Percentiles rank a stretch among this genome's conserved stretches.
phyloP scores from a whole-genome alignment of 805 yeast genomes.

The Yamadazyma olivae region DNA sequence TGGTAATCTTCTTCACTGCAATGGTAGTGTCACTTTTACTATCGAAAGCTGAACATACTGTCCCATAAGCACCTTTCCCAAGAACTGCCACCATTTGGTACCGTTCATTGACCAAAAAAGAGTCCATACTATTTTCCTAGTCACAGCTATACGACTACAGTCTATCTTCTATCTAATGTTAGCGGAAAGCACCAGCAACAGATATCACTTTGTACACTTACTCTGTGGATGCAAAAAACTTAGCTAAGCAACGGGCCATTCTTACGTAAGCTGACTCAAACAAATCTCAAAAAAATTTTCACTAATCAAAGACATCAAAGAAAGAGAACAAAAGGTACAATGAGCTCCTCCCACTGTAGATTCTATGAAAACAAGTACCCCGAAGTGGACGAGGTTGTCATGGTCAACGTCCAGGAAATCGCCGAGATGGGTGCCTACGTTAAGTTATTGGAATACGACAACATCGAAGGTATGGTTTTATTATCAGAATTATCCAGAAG shows the following conservation, averaged over 20 bases:
- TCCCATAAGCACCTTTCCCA: constrained; percentile 87
- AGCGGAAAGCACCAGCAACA: too few species aligned
- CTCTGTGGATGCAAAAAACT: too few species aligned
- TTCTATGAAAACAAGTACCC: constrained; percentile 98
- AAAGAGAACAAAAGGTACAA: constrained; percentile 22
- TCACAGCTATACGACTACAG: not conserved
- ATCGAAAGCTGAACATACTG: constrained; percentile 74
- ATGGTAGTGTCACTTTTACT: constrained; percentile 27
- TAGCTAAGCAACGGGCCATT: too few species aligned
- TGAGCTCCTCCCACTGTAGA: constrained; percentile 91
- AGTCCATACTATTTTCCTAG: constrained; percentile 21
- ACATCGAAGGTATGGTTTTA: constrained; percentile 97
- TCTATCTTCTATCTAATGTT: not conserved
- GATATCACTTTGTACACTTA: too few species aligned
- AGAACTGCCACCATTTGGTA: constrained; percentile 57
- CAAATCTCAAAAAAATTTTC: not conserved
- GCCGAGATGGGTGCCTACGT: constrained; percentile 99
- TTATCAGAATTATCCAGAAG: constrained; percentile 96
- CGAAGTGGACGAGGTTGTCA: constrained; percentile 97
- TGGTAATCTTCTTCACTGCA: constrained; percentile 80
- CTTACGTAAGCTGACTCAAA: too few species aligned
- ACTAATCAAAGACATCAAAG: too few species aligned
- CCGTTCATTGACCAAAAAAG: constrained; percentile 57
- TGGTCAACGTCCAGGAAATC: constrained; percentile 97
- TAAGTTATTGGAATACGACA: constrained; percentile 92